These are phyloP conservation scores for Penicillium crystallinum DNA, from an alignment of 495 filamentous ascomycete genomes.

Conservation along the genomic window DNA sequence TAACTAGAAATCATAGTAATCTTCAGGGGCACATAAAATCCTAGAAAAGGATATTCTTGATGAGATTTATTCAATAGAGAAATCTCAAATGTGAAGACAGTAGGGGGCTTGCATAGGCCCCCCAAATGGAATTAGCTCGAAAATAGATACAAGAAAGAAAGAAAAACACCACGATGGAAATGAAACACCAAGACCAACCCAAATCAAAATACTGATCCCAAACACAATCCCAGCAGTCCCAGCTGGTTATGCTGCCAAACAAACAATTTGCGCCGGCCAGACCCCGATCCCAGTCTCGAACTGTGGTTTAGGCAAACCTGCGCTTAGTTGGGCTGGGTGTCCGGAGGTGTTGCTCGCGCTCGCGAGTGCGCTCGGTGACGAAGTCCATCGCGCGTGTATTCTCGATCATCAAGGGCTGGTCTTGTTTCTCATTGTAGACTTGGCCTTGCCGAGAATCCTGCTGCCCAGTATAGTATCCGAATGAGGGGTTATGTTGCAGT, in stretches of 20 bases:
- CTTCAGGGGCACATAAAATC: too few relatives aligned
- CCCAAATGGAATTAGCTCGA: neutral
- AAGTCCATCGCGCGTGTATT: slow-evolving; percentile 27
- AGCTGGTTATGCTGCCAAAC: slow-evolving; percentile 5
- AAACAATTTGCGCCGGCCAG: slow-evolving; percentile 16
- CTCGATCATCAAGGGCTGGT: slow-evolving; percentile 34
- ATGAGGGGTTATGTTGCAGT: slow-evolving; percentile 23
- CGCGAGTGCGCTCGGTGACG: slow-evolving; percentile 33
- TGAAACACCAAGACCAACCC: neutral
- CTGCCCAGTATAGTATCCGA: slow-evolving; percentile 22
- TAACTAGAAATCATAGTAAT: too few relatives aligned
- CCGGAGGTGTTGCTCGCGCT: slow-evolving; percentile 31
- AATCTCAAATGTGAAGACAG: too few relatives aligned
- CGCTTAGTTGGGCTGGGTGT: slow-evolving; percentile 40
- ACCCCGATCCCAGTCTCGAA: neutral
- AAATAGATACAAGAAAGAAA: slow-evolving; percentile 10
- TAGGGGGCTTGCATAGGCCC: too few relatives aligned
- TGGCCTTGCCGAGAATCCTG: slow-evolving; percentile 15
- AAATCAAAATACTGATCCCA: neutral
- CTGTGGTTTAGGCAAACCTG: slow-evolving; percentile 18
- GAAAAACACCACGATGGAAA: neutral
- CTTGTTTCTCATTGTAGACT: slow-evolving; percentile 22
- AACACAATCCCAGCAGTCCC: slow-evolving; percentile 5
- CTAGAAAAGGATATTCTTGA: too few relatives aligned
- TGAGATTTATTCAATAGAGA: too few relatives aligned